phyloP scores from a whole-genome alignment of 2,329 filamentous ascomycete species.

The Aspergillus tamarii region DNA sequence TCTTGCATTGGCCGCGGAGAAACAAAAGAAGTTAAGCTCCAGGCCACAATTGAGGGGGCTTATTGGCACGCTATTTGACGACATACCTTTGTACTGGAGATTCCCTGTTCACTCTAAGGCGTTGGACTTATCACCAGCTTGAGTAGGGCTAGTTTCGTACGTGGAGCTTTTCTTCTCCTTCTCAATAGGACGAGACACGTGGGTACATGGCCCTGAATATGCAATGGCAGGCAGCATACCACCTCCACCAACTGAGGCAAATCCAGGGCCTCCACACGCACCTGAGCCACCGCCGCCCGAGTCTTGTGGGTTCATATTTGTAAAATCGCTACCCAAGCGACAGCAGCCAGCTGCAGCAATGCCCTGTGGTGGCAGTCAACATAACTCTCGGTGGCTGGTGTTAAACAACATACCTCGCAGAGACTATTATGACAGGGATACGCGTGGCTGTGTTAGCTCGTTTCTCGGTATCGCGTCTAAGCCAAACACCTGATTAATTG shows the following conservation, averaged over 20 bases:
- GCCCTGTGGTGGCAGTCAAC: background rate
- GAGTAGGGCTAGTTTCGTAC: background rate
- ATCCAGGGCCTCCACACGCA: background rate
- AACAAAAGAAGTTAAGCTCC: too few species aligned
- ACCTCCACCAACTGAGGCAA: background rate
- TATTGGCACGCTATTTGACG: too few species aligned
- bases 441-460: background rate
- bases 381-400: too few species aligned
- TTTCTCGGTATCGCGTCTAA: background rate
- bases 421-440: background rate
- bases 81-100: too few species aligned
- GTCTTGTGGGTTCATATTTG: background rate
- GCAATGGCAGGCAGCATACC: background rate
- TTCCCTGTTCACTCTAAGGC: background rate
- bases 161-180: background rate
- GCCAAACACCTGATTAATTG: background rate
- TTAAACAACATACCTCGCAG: background rate
- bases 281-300: background rate
- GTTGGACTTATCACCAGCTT: background rate
- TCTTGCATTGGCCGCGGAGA: too few species aligned
- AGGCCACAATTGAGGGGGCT: too few species aligned
- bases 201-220: background rate
- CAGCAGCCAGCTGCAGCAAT: background rate
- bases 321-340: background rate
- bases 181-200: background rate